Conservation (phyloP, 139 green algal species). For the Volvox reticuliferus region DNA sequence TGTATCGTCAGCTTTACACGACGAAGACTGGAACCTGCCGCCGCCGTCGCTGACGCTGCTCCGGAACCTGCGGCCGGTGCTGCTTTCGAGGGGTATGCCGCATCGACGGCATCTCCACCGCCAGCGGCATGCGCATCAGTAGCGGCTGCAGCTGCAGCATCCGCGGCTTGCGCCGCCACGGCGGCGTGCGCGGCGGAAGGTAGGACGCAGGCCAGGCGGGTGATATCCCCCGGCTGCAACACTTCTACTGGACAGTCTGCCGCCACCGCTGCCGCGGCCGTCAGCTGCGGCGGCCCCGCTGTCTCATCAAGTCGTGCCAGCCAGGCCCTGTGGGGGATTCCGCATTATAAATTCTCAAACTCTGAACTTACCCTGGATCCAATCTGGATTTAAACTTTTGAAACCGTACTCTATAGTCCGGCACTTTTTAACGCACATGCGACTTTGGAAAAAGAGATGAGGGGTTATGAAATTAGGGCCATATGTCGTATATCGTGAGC, state of each 20-base stretch:
- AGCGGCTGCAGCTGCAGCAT: background rate
- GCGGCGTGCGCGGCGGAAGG: background rate
- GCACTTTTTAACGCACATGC: too few species aligned
- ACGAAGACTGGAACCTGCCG: background rate
- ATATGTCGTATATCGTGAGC: too few species aligned
- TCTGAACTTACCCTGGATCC: too few species aligned
- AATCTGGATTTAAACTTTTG: too few species aligned
- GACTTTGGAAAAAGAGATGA: too few species aligned
- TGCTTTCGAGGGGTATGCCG: background rate
- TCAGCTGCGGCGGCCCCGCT: background rate
- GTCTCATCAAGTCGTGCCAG: constrained; percentile 33
- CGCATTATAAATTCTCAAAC: too few species aligned
- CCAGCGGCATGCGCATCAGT: background rate
- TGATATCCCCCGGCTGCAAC: constrained; percentile 41
- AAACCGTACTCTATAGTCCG: too few species aligned
- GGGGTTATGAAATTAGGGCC: too few species aligned
- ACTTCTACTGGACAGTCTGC: constrained; percentile 23
- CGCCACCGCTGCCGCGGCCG: background rate
- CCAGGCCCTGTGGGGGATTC: constrained; percentile 25
- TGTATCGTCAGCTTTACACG: constrained; percentile 8
- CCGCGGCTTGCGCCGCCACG: background rate
- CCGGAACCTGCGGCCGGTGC: background rate
- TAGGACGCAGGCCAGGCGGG: constrained; percentile 21
- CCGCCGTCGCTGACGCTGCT: background rate
- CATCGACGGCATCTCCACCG: background rate